Base-by-base conservation (phyloP, 768 basidiomycete genomes). In the Podaxis mareebaensis region DNA sequence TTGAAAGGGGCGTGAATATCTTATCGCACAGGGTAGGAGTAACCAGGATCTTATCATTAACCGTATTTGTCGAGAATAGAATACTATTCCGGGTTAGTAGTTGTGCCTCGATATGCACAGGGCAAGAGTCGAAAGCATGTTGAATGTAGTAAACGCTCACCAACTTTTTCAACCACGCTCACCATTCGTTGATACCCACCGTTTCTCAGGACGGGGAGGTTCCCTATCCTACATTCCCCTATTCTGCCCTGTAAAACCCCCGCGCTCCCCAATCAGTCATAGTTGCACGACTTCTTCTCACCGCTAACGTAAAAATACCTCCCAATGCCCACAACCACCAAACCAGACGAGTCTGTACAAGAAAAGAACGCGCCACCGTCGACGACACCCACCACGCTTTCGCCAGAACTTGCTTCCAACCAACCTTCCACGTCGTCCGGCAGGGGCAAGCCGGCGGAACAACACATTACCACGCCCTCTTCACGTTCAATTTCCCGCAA, bases 1-100 rank as follows among this genome's bases (percentile, higher is more conserved):
- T 52, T 60, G 53, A n/a, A 49, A 17, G 77, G 78, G 73, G 65
- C 20, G 53, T 64, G 63, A 55, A 60, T 53, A 68, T 64, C 61
- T 60, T 69, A 36, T 53, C 54, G 12, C 51, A 39, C 6, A 33
- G 24, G 22, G 33, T 10, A 33, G 49, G 48, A 51, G 42, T 15
- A 12, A 20, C 30, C 2, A 17, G 42, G 42, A 60, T 58, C 63
- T 64, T 60, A 64, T 64, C 64, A 13, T 39, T 63, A 58, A 26
- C 56, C 48, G 48, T 26, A 51, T 60, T 52, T 60, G 58, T 60
- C 33, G 12, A 51, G 12, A 28, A 39, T 28, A 44, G 44, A 33
- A n/a, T 53, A 38, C 65, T 57, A 60, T 54, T 65, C 52, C 48
- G 26, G 58, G 60, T 56, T 59, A 65, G 58, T 30, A 7, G 22